Evolutionary conservation across 208 protist species (phyloP), one percentile per base, ranked within the genome.

Genomic region (Crithidia mellificae): DNA sequence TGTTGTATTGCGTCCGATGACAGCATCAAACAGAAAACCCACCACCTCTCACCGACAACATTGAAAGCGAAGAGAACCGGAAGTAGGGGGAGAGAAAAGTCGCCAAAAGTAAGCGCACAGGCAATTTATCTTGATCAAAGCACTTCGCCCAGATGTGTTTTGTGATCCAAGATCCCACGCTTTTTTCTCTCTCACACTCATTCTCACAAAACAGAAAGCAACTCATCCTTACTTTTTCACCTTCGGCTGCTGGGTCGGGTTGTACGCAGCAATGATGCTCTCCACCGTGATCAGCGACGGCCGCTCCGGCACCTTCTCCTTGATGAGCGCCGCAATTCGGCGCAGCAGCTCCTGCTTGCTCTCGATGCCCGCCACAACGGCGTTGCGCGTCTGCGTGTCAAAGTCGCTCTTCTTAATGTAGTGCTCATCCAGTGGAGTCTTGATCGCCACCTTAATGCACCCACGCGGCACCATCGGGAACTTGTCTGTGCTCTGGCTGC

Each of bases 341-440:
- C 81, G 77, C 19, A 95, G 78, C 38, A 95, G 63, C 59, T 87
- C 84, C 58, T 89, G 83, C 67, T 96, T 96, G 24, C 49, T 87
- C 20, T 68, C 69, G 43, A 96, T 87, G 27, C 70, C 84, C 12
- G 55, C 46, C 65, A 94, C 81, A 9, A 83, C 69, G 27, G 82
- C 59, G 39, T 58, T 77, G 22, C 91, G 85, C 39, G 73, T 90
- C 56, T 93, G 82, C 22, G 70, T 81, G 74, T 96, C 91, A 54
- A 92, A 96, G 36, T 94, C 88, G 64, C 84, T 92, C 74, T 93
- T 94, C 52, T 89, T 86, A 57, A 94, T 86, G 77, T 93, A 92
- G 65, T 96, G 88, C 68, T 78, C 71, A 41, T 87, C 72, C n/a
- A 68, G 30, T 0, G 91, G 86, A 11, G 66, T 68, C 70, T 94